Percentiles rank a stretch among this genome's conserved stretches.
Evolutionary conservation across 2,329 filamentous ascomycete genomes (phyloP).

Genomic region (Epichloe glyceriae): DNA sequence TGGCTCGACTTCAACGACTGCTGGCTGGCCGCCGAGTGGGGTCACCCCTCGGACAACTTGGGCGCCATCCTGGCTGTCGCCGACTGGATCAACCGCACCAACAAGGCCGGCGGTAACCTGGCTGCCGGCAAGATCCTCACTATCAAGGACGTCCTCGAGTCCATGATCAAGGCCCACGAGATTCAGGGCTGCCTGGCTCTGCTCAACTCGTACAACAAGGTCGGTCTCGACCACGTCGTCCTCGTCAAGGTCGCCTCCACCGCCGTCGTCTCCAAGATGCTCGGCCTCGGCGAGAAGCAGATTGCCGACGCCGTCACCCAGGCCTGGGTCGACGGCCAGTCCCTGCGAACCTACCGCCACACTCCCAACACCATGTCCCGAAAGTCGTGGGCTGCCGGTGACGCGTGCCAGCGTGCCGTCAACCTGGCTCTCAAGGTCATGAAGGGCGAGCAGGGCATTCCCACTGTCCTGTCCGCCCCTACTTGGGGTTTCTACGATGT

Average conservation of each 20-base stretch:
- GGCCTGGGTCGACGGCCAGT: conserved; percentile 95
- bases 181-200: conserved; percentile 95
- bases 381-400: conserved; percentile 97
- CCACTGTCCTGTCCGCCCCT: conserved; percentile 83
- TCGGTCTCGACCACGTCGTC: conserved; percentile 93
- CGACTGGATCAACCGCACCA: conserved; percentile 93
- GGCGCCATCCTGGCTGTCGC: conserved; percentile 93
- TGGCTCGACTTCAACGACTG: conserved; percentile 99
- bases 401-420: conserved; percentile 91
- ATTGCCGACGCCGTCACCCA: conserved; percentile 93
- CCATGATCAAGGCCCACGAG: conserved; percentile 98
- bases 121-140: conserved; percentile 82
- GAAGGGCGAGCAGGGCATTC: conserved; percentile 81
- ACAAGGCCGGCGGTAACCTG: conserved; percentile 61
- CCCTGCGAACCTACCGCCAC: conserved; percentile 92
- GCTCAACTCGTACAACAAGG: conserved; percentile 98
- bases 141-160: conserved; percentile 82
- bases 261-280: conserved; percentile 88
- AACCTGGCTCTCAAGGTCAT: conserved; percentile 83
- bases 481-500: conserved; percentile 99
- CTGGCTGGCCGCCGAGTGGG: conserved; percentile 98
- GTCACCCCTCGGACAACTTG: conserved; percentile 94
- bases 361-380: conserved; percentile 98
- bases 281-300: conserved; percentile 78
- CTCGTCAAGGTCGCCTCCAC: conserved; percentile 95